Conservation (phyloP, 805 yeast species). For the Wilhelminamyces savonicus region DNA sequence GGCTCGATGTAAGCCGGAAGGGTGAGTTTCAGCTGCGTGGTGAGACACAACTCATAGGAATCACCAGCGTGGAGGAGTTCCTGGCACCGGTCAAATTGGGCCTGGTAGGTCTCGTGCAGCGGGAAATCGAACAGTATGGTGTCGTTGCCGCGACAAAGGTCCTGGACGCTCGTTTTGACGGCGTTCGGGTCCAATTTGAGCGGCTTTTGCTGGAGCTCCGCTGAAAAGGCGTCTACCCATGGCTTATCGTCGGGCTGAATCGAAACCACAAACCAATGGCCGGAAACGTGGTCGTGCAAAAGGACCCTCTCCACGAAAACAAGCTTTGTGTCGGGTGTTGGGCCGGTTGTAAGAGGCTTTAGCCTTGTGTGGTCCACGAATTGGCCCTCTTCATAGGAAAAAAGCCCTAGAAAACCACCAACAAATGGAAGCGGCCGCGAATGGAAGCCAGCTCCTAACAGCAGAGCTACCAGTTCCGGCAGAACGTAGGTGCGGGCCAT, state of each 20-base stretch:
- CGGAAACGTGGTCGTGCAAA: slow-evolving; percentile 42
- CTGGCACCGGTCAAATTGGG: slow-evolving; percentile 60
- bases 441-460: too few species aligned
- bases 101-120: slow-evolving; percentile 43
- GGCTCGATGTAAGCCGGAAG: slow-evolving; percentile 47
- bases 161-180: slow-evolving; percentile 19
- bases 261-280: slow-evolving; percentile 47
- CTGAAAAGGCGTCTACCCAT: slow-evolving; percentile 26
- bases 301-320: slow-evolving; percentile 65
- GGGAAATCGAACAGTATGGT: slow-evolving; percentile 43
- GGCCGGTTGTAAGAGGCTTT: slow-evolving; percentile 30
- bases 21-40: slow-evolving; percentile 60
- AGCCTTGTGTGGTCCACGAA: slow-evolving; percentile 28
- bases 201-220: slow-evolving; percentile 3
- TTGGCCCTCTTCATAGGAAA: slow-evolving; percentile 85
- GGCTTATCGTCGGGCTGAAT: slow-evolving; percentile 31
- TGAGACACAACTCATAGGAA: slow-evolving; percentile 88
- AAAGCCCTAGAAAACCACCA: slow-evolving; percentile 86
- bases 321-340: slow-evolving; percentile 68
- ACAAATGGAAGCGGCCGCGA: slow-evolving; percentile 57
- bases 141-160: slow-evolving; percentile 16
- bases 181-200: slow-evolving; percentile 8
- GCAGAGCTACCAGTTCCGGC: slow-evolving; percentile 22
- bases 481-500: slow-evolving; percentile 36
- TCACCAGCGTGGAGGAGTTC: slow-evolving; percentile 69